A percentile compares a stretch with the other conserved stretches of the same genome.
Evolutionary conservation across 768 basidiomycete genomes (phyloP).

Genomic region (Candolleomyces aberdarensis): DNA sequence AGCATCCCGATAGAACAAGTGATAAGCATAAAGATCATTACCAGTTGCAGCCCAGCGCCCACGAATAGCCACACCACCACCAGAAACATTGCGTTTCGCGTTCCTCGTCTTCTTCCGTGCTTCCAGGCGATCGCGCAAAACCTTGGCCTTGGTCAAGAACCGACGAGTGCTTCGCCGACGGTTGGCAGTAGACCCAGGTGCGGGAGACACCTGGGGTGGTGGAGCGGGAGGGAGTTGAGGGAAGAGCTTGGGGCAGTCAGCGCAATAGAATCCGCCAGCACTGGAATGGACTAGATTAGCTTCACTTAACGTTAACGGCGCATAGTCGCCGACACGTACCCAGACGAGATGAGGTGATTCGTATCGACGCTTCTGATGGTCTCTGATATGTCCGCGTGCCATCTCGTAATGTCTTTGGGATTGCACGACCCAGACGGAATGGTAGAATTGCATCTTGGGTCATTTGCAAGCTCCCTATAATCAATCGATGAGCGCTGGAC

Average conservation of each 20-base stretch:
- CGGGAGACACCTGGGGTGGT: slow-evolving; percentile 39
- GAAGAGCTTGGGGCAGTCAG: slow-evolving; percentile 54
- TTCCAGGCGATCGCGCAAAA: slow-evolving; percentile 48
- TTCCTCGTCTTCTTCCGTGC: slow-evolving; percentile 43
- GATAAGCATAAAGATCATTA: slow-evolving; percentile 22
- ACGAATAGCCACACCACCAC: slow-evolving; percentile 43
- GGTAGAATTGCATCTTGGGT: slow-evolving; percentile 63
- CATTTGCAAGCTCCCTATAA: slow-evolving; percentile 63
- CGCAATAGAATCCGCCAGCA: slow-evolving; percentile 59
- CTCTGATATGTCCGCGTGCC: slow-evolving; percentile 47
- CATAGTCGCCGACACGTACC: slow-evolving; percentile 34
- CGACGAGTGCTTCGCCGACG: slow-evolving; percentile 33
- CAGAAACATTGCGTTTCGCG: slow-evolving; percentile 25
- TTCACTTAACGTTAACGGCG: not conserved
- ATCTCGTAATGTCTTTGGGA: slow-evolving; percentile 51
- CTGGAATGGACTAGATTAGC: slow-evolving; percentile 16
- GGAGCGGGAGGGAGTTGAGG: slow-evolving; percentile 25
- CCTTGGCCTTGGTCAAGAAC: slow-evolving; percentile 43
- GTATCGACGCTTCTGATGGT: slow-evolving; percentile 48
- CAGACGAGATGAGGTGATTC: slow-evolving; percentile 63
- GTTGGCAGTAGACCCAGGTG: slow-evolving; percentile 21
- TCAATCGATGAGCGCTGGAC: not conserved
- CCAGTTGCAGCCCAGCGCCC: slow-evolving; percentile 60
- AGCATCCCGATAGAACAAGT: not conserved
- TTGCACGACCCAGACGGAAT: slow-evolving; percentile 43